Evolutionary conservation across 2,329 filamentous ascomycete genomes (phyloP).

Genomic region (Aspergillus vadensis): DNA sequence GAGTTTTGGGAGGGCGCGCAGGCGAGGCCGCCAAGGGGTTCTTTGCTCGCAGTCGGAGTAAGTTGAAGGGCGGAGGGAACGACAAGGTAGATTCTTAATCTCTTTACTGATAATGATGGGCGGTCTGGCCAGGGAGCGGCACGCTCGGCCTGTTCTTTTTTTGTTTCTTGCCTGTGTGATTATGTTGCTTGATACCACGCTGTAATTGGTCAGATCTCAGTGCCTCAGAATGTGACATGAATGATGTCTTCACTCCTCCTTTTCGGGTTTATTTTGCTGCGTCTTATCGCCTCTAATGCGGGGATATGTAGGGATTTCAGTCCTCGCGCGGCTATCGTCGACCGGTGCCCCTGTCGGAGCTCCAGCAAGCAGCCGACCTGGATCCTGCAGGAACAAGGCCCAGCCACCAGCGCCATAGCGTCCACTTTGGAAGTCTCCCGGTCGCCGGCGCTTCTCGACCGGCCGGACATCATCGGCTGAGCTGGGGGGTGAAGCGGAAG

Average conservation of each 20-base stretch:
- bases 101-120: constrained; percentile 32
- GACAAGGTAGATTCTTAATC: constrained; percentile 85
- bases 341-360: constrained; percentile 26
- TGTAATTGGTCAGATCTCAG: constrained; percentile 31
- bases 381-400: constrained; percentile 11
- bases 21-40: constrained; percentile 85
- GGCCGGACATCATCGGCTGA: constrained; percentile 13
- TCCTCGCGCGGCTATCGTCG: constrained; percentile 30
- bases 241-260: constrained; percentile 14
- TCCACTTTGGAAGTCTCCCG: constrained; percentile 27
- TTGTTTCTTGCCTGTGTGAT: constrained; percentile 9
- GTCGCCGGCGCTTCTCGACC: constrained; percentile 12
- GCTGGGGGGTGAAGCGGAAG: constrained; percentile 11
- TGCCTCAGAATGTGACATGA: constrained; percentile 20
- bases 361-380: constrained; percentile 22
- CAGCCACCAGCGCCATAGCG: constrained; percentile 24
- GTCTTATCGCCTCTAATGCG: constrained; percentile 31
- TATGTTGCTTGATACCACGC: constrained; percentile 32
- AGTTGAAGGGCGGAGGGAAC: constrained; percentile 65
- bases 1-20: constrained; percentile 67
- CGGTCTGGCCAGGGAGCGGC: background rate
- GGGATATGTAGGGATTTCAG: constrained; percentile 38
- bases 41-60: constrained; percentile 86
- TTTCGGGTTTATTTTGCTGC: constrained; percentile 1
- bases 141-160: background rate